These are phyloP conservation scores for Theileria orientalis DNA, from an alignment of 169 alveolate species.

Conservation along the genomic window DNA sequence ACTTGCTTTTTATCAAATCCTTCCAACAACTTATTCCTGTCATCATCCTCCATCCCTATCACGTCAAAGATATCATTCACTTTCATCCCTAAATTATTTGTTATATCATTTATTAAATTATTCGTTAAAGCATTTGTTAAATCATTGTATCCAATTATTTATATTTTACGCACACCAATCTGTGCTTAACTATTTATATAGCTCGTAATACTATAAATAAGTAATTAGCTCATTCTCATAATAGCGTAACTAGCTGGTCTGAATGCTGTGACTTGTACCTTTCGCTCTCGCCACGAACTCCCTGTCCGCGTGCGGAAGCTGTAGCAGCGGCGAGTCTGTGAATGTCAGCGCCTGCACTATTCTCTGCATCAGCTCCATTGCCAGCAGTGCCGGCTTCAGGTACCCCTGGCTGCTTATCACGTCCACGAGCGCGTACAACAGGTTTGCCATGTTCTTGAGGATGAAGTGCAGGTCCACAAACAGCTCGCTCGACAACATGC, in stretches of 20 bases:
- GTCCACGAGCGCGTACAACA: constrained; percentile 96
- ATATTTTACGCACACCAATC: too few species aligned
- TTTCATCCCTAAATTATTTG: constrained; percentile 71
- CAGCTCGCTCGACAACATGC: constrained; percentile 80
- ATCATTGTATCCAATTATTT: too few species aligned
- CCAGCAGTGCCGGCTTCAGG: constrained; percentile 91
- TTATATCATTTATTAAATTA: too few species aligned
- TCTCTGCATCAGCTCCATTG: constrained; percentile 97
- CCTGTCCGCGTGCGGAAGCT: constrained; percentile 88
- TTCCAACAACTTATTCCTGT: constrained; percentile 82
- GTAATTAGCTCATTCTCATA: background rate
- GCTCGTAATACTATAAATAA: too few species aligned
- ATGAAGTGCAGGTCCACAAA: constrained; percentile 78
- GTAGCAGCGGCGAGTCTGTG: constrained; percentile 84
- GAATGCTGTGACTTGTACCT: constrained; percentile 32
- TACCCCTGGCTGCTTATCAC: constrained; percentile 93
- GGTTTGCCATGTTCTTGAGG: constrained; percentile 77
- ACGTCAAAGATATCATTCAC: constrained; percentile 91
- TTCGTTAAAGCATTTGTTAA: too few species aligned
- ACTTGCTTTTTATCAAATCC: constrained; percentile 79
- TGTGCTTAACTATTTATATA: too few species aligned
- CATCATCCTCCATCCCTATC: constrained; percentile 93
- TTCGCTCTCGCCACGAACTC: constrained; percentile 82
- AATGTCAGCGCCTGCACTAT: constrained; percentile 93
- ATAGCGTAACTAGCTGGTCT: background rate